Percentiles rank a stretch among this genome's conserved stretches.
Evolutionary conservation across 2,329 filamentous ascomycete genomes (phyloP).

Genomic region (Monilinia fructicola): DNA sequence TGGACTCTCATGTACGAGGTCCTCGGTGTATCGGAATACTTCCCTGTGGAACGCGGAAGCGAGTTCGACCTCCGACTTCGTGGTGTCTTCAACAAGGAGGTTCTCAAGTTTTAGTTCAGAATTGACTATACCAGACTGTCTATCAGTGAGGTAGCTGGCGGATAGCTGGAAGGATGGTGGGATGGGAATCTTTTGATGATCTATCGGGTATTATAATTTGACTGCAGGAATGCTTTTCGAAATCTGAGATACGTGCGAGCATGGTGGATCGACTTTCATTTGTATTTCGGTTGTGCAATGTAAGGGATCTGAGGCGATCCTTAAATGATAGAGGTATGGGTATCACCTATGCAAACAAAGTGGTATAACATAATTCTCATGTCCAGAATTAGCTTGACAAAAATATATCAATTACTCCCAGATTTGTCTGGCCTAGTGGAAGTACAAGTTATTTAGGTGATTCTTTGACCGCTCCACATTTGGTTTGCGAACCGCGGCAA

Average conservation of each 20-base stretch:
- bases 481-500: not conserved
- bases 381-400: not conserved
- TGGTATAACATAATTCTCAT: not conserved
- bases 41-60: not conserved
- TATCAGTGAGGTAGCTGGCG: not conserved
- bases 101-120: not conserved
- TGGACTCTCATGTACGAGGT: not conserved
- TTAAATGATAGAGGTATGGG: not conserved
- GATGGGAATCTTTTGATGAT: not conserved
- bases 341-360: not conserved
- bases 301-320: not conserved
- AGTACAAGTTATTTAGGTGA: not conserved
- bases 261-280: not conserved
- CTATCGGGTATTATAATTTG: not conserved
- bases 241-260: not conserved
- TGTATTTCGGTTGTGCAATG: not conserved
- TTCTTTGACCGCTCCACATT: not conserved
- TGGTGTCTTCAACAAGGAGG: not conserved
- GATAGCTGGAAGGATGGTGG: not conserved
- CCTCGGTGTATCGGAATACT: not conserved
- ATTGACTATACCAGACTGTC: not conserved
- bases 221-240: not conserved
- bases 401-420: not conserved
- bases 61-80: not conserved
- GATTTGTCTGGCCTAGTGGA: not conserved